Evolutionary conservation across 2,329 filamentous ascomycete species (phyloP), one percentile per base, ranked within the genome.

Genomic region (Hypoxylon sp.): DNA sequence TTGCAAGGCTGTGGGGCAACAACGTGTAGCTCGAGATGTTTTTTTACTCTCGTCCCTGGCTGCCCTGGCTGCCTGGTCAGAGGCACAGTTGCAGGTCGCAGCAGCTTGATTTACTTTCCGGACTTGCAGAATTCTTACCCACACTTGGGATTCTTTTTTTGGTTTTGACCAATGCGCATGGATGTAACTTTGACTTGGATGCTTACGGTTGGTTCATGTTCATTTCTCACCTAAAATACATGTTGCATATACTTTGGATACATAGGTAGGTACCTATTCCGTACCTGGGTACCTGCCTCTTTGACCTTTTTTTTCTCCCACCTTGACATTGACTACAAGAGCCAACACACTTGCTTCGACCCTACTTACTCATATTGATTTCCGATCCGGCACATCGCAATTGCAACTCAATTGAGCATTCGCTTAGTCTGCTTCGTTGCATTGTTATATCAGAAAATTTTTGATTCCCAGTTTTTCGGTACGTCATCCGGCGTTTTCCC

Each of bases 101-200:
- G 34, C 24, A 50, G 22, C 32, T 54, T 66, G 56, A 34, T 50
- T 54, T 50, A 51, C 46, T 39, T 47, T 61, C 43, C 46, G 50
- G 19, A 46, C 50, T 52, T 61, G 44, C 56, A 54, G 19, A 37
- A 48, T 46, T 37, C 49, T 48, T 53, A 34, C 53, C 47, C 48
- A 46, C 52, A 49, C 20, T 43, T 57, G 48, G 28, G 53, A 59
- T 60, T 64, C 53, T 60, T 64, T 66, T 59, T 58, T 56, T 61
- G 30, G 50, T 20, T 30, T 56, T 32, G 43, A 6, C 46, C 20
- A 39, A 39, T 34, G n/a, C 20, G 17, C 46, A 19, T 28, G 44
- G 6, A 41, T 41, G 37, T 17, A 41, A 34, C 8, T 17, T 5
- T 4, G 13, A 34, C 32, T 39, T 39, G 4, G 15, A n/a, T 39